Base-by-base conservation (phyloP, 2,329 filamentous ascomycete genomes). In the Salinomyces thailandicus region DNA sequence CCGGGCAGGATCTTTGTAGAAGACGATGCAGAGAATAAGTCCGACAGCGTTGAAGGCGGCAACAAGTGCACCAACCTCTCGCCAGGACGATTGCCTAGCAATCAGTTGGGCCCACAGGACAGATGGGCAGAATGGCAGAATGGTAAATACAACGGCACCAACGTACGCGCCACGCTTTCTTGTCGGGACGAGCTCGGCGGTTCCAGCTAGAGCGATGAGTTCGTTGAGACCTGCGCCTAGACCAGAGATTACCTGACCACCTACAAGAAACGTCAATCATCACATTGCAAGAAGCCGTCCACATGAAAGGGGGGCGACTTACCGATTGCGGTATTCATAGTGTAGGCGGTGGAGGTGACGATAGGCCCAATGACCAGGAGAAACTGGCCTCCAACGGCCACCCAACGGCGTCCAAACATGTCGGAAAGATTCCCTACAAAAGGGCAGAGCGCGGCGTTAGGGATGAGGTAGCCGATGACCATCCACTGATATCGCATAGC, bases 201-300 rank as follows among this genome's bases (percentile, higher is more conserved):
- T 79, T 28, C 71, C 79, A 20, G 79, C 77, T 12, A 84, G 63
- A 3, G 79, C 77, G 5, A 76, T 82, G 15, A 83, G 62, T 54
- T 83, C 78, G 49, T 77, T 78, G 43, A 83, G 68, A 11, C 79
- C 79, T 12, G 78, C 77, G 20, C 79, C 79, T 7, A 75, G 62
- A 5, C 79, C 79, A 9, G 76, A 68, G 43, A 82, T 64, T 6
- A 70, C 67, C 15, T 30, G 27, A 8, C 27, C 27, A 16, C 67
- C 28, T 37, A n/a, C 35, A 26, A 31, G 9, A 31, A 31, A 8
- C 14, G 22, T 26, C 22, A 26, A 26, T 26, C 22, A 8, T 26
- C 8, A 26, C 22, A 26, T 26, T 26, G 7, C 22, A 7, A n/a
- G n/a, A n/a, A n/a, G n/a, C n/a, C n/a, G n/a, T n/a, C n/a, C n/a